These are phyloP conservation scores for Solanum pinnatisectum DNA, from an alignment of 257 asterid species.

Conservation along the genomic window DNA sequence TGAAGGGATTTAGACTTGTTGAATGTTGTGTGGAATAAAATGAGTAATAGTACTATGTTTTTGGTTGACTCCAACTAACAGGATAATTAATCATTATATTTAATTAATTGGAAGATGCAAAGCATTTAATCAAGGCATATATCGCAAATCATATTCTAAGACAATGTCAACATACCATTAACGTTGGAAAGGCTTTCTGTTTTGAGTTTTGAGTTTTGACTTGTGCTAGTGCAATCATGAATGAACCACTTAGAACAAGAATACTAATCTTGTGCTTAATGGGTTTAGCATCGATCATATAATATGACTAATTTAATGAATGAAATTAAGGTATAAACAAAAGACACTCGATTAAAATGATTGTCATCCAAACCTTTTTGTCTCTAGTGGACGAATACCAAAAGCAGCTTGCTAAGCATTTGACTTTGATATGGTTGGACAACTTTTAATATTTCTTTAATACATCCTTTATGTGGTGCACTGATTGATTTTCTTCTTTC, in stretches of 20 bases:
- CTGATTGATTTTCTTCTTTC: too few species aligned
- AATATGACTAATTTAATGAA: not conserved
- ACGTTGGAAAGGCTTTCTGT: not conserved
- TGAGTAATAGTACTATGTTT: not conserved
- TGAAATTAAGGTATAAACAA: not conserved
- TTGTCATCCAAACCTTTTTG: not conserved
- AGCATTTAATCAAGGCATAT: not conserved
- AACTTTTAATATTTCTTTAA: not conserved
- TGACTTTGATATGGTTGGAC: slow-evolving; percentile 10
- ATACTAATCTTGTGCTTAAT: not conserved
- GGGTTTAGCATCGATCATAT: not conserved
- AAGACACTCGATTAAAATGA: not conserved
- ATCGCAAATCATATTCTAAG: not conserved
- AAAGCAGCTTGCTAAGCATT: slow-evolving; percentile 4
- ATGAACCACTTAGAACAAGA: not conserved
- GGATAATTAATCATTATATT: not conserved
- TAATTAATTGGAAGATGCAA: not conserved
- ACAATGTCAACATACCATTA: not conserved
- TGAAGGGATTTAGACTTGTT: not conserved
- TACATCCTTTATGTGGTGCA: not conserved
- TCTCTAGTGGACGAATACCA: not conserved
- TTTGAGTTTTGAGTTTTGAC: not conserved
- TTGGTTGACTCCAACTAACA: not conserved
- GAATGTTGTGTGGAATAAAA: not conserved
- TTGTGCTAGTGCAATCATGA: not conserved